Evolutionary conservation across 164 flowering plant genomes (phyloP).

Genomic region (Dillenia turbinata): DNA sequence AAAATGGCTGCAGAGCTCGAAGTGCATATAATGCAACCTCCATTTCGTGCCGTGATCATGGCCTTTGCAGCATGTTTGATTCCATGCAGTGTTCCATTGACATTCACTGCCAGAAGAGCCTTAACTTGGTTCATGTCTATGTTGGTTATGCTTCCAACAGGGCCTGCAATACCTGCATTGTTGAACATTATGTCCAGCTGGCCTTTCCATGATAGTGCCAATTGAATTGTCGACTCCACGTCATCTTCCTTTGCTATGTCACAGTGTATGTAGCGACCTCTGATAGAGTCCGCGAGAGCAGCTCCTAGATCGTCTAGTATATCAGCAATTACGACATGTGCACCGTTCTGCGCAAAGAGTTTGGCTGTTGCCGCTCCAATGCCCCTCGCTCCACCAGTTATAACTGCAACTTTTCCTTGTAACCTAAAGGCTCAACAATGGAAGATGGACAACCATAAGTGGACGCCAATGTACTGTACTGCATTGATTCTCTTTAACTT

Average conservation of each 20-base stretch:
- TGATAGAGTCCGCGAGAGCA: slow-evolving; percentile 43
- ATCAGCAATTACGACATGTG: slow-evolving; percentile 71
- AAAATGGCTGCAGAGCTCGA: slow-evolving; percentile 70
- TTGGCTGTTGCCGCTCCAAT: slow-evolving; percentile 75
- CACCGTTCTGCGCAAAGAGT: slow-evolving; percentile 60
- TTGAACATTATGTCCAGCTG: slow-evolving; percentile 74
- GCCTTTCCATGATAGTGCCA: slow-evolving; percentile 60
- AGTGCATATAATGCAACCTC: slow-evolving; percentile 67
- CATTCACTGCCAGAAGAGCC: slow-evolving; percentile 38
- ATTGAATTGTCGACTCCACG: slow-evolving; percentile 46
- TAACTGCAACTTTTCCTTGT: slow-evolving; percentile 63
- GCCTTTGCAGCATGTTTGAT: slow-evolving; percentile 76
- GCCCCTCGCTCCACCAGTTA: slow-evolving; percentile 91
- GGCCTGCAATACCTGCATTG: slow-evolving; percentile 73
- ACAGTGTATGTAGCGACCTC: slow-evolving; percentile 63
- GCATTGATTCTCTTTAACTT: no score
- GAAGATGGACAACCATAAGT: background rate
- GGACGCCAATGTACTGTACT: no score
- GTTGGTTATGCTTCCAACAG: slow-evolving; percentile 52
- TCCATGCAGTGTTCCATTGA: slow-evolving; percentile 56
- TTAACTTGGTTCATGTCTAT: slow-evolving; percentile 39
- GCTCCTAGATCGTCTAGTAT: slow-evolving; percentile 57
- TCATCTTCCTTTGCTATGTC: slow-evolving; percentile 62
- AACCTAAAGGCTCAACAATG: slow-evolving; percentile 26
- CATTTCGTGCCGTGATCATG: slow-evolving; percentile 39